Conservation (phyloP, 345 rosid species). For the Toxicodendron radicans region DNA sequence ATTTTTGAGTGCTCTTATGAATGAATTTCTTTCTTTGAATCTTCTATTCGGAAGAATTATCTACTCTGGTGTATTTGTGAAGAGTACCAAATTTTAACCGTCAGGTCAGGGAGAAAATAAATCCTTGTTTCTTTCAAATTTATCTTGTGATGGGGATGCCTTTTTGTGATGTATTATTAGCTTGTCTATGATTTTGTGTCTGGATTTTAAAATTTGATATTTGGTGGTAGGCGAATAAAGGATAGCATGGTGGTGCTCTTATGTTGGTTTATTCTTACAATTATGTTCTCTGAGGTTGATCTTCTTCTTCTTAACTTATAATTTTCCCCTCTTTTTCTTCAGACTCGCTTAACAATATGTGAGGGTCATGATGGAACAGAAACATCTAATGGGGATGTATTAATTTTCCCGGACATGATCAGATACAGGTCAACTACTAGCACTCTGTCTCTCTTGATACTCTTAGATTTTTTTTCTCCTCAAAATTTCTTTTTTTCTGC, state of each 20-base stretch:
- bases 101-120: not conserved
- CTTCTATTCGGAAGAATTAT: not conserved
- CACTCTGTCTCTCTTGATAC: constrained; percentile 4
- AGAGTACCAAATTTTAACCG: not conserved
- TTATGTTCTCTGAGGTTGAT: not conserved
- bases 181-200: not conserved
- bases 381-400: constrained; percentile 95
- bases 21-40: not conserved
- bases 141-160: not conserved
- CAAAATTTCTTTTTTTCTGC: constrained; percentile 3
- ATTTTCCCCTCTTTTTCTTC: constrained; percentile 17
- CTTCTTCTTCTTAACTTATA: not conserved
- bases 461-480: constrained; percentile 2
- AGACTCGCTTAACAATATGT: constrained; percentile 91
- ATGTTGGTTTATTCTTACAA: not conserved
- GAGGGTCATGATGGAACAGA: constrained; percentile 99
- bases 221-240: not conserved
- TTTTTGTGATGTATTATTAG: not conserved
- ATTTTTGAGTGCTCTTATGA: not conserved
- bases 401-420: constrained; percentile 96
- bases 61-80: not conserved
- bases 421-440: constrained; percentile 71
- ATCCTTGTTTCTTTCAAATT: not conserved
- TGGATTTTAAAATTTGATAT: not conserved
- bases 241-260: not conserved